Percentiles rank a stretch among this genome's conserved stretches.
Evolutionary conservation across 2,329 filamentous ascomycete species (phyloP).

Genomic region (Aspergillus sergii): DNA sequence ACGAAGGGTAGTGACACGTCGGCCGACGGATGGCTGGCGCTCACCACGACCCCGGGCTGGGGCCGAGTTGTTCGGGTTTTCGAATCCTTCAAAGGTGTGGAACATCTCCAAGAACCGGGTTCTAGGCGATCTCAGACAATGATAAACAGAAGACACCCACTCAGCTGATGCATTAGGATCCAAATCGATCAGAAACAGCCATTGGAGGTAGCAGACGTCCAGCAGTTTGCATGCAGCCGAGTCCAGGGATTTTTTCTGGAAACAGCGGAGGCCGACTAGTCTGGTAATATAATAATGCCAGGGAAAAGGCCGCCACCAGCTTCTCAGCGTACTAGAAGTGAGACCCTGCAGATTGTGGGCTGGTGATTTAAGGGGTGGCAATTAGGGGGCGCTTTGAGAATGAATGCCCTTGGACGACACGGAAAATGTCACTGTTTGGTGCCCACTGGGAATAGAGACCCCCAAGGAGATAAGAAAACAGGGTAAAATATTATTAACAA

Average conservation of each 20-base stretch:
- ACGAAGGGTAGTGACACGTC: conserved; percentile 42
- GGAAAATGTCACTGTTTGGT: not conserved
- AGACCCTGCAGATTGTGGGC: not conserved
- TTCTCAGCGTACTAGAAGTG: not conserved
- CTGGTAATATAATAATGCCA: not conserved
- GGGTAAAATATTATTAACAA: not conserved
- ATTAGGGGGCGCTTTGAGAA: not conserved
- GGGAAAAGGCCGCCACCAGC: not conserved
- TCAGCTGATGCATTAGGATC: conserved; percentile 18
- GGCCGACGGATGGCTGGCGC: conserved; percentile 37
- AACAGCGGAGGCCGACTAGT: conserved; percentile 6
- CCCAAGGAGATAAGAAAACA: not conserved
- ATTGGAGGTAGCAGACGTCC: conserved; percentile 6
- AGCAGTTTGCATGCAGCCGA: conserved; percentile 9
- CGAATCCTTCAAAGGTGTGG: conserved; percentile 46
- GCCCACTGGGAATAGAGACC: not conserved
- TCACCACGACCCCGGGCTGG: conserved; percentile 34
- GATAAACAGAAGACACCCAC: conserved; percentile 12
- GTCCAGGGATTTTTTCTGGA: conserved; percentile 8
- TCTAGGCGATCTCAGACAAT: not conserved
- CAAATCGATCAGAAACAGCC: conserved; percentile 12
- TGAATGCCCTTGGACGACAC: not conserved
- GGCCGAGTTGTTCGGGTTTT: conserved; percentile 35
- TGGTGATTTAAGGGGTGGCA: not conserved
- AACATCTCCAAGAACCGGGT: conserved; percentile 35